Base-by-base conservation (phyloP, 371 early-diverging fungal species). In the Capillidium heterosporum region DNA sequence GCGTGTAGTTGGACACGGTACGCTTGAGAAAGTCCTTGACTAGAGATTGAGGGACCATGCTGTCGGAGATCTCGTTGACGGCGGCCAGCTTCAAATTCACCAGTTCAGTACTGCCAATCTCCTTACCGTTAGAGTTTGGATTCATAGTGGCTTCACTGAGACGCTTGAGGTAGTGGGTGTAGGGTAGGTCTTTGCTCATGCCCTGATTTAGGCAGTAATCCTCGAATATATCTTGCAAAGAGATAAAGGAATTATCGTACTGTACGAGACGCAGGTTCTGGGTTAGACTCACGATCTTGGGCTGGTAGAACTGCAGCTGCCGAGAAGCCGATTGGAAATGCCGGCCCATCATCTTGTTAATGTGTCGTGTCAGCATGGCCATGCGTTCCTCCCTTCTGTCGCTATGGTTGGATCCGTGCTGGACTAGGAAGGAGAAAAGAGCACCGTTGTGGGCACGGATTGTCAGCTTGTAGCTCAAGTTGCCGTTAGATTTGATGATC, bases 381-480 rank as follows among this genome's bases (percentile, higher is more conserved):
- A 92, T 77, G 58, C 92, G 74, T 68, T 97, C 97, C 65, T 98
- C 96, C 11, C 96, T 75, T 39, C 93, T 77, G 62, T 84, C 81
- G 55, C 82, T 84, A 35, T 89, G 74, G 1, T 88, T 75, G 0
- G 90, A 81, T 4, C 90, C 89, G 59, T 93, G 87, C 64, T 97
- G 94, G 11, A 96, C 82, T 52, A 86, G 72, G 68, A 97, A 98
- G 8, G 90, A 81, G 65, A 87, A 80, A 32, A 85, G 59, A 40
- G 75, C 81, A 31, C 97, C 98, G 62, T 95, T 88, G 60, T 89
- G 83, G 8, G 94, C 95, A 17, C 89, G 81, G 57, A 98, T 88
- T 0, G 83, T 82, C 56, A 97, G 49, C 23, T 87, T 70, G 23
- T 92, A 73, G 48, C 75, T 75, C 49, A 85, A 87, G 52, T 73